A percentile compares a stretch with the other conserved stretches of the same genome.
Evolutionary conservation across 1,139 yeast genomes (phyloP).

Genomic region (Yarrowia galli): DNA sequence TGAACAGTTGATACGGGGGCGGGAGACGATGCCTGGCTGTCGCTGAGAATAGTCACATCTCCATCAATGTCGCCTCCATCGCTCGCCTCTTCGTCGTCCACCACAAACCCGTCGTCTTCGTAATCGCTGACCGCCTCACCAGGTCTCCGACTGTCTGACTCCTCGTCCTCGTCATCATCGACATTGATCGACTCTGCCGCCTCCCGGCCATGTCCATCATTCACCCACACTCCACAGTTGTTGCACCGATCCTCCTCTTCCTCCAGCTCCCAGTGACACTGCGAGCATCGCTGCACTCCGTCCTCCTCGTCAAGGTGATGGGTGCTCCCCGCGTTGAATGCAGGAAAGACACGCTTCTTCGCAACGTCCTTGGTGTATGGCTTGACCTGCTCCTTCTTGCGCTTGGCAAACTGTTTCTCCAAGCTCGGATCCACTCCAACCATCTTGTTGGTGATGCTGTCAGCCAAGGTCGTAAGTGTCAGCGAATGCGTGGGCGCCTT

Average conservation of each 20-base stretch:
- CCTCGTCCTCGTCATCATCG: slow-evolving; percentile 21
- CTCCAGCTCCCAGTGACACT: slow-evolving; percentile 34
- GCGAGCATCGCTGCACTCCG: slow-evolving; percentile 23
- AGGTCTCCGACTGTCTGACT: not conserved
- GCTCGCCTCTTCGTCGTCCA: slow-evolving; percentile 14
- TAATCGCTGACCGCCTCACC: slow-evolving; percentile 24
- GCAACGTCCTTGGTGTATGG: slow-evolving; percentile 8
- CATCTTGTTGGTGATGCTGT: slow-evolving; percentile 3
- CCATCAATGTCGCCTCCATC: slow-evolving; percentile 4
- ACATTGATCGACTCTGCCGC: not conserved
- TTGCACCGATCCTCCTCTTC: slow-evolving; percentile 24
- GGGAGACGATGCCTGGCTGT: slow-evolving; percentile 22
- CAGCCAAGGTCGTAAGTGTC: slow-evolving; percentile 2
- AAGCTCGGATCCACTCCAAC: not conserved
- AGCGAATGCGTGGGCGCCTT: slow-evolving; percentile 19
- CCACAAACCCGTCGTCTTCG: slow-evolving; percentile 24
- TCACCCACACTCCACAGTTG: slow-evolving; percentile 32
- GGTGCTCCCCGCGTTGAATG: not conserved
- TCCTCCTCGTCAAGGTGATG: slow-evolving; percentile 30
- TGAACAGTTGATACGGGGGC: not conserved
- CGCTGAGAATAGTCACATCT: slow-evolving; percentile 9
- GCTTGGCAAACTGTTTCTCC: not conserved
- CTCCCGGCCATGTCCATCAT: not conserved
- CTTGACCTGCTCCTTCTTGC: slow-evolving; percentile 21
- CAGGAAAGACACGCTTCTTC: slow-evolving; percentile 10